These are phyloP conservation scores for Corymbia calophylla DNA, from an alignment of 441 rosid species.

Conservation along the genomic window DNA sequence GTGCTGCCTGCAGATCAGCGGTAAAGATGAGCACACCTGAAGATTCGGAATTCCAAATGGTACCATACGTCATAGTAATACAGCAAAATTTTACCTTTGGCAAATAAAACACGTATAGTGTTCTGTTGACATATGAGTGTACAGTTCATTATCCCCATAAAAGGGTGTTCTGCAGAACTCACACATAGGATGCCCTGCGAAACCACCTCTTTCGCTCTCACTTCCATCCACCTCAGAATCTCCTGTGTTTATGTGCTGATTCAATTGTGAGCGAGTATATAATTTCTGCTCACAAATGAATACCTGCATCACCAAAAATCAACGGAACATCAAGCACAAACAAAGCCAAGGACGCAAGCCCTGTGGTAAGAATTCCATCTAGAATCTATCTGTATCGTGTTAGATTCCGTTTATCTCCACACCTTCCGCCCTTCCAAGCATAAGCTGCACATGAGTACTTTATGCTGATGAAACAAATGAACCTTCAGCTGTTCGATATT, in stretches of 20 bases:
- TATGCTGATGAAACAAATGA: slow-evolving; percentile 82
- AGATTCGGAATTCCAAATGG: background rate
- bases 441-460: slow-evolving; percentile 71
- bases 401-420: background rate
- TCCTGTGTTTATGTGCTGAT: slow-evolving; percentile 76
- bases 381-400: background rate
- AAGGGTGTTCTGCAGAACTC: slow-evolving; percentile 80
- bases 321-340: background rate
- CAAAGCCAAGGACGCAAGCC: background rate
- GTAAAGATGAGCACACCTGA: background rate
- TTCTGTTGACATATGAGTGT: slow-evolving; percentile 84
- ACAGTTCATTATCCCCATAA: slow-evolving; percentile 91
- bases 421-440: slow-evolving; percentile 98
- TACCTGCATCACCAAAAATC: slow-evolving; percentile 30
- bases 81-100: slow-evolving; percentile 46
- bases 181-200: slow-evolving; percentile 89
- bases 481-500: slow-evolving; percentile 86
- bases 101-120: slow-evolving; percentile 92
- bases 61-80: background rate
- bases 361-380: background rate
- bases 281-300: slow-evolving; percentile 92
- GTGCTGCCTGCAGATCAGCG: slow-evolving; percentile 55
- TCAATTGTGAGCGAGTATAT: slow-evolving; percentile 68
- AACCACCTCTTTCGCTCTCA: slow-evolving; percentile 97
- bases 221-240: slow-evolving; percentile 92